phyloP scores from a whole-genome alignment of 352 stramenopile species.

The Phytophthora podocarpi region DNA sequence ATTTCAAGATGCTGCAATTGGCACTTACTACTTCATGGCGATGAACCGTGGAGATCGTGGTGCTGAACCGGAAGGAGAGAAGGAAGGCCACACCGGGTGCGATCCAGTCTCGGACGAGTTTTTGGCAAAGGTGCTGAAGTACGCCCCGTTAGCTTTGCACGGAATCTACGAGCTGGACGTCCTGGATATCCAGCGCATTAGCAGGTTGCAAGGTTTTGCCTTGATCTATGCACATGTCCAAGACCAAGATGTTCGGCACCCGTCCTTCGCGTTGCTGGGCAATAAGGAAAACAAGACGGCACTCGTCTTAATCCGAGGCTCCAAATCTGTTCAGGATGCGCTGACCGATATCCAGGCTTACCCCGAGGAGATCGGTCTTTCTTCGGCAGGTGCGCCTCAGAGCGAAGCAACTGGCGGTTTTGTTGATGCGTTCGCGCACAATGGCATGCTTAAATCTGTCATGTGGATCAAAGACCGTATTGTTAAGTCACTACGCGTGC shows the following conservation, averaged over 20 bases:
- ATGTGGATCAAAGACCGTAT: constrained; percentile 90
- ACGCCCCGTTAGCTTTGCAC: constrained; percentile 77
- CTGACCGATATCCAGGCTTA: constrained; percentile 87
- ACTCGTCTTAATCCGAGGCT: constrained; percentile 80
- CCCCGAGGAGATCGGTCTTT: constrained; percentile 70
- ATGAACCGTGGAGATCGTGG: constrained; percentile 85
- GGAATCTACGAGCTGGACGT: constrained; percentile 87
- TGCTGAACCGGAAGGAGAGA: constrained; percentile 68
- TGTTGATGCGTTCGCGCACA: constrained; percentile 87
- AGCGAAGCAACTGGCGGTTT: constrained; percentile 68
- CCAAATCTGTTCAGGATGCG: constrained; percentile 86
- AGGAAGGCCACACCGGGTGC: constrained; percentile 60
- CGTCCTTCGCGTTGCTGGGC: constrained; percentile 79
- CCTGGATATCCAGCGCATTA: constrained; percentile 86
- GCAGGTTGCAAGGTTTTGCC: constrained; percentile 75
- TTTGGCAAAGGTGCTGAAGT: constrained; percentile 73
- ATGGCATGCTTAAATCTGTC: constrained; percentile 85
- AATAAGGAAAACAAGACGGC: constrained; percentile 84
- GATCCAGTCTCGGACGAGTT: constrained; percentile 70
- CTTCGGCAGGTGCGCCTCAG: constrained; percentile 40
- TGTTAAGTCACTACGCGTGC: constrained; percentile 68
- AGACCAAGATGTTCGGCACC: constrained; percentile 79
- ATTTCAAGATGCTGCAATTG: constrained; percentile 86
- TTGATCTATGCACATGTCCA: constrained; percentile 86
- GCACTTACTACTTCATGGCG: constrained; percentile 90